A percentile compares a stretch with the other conserved stretches of the same genome.
Conservation (phyloP, 768 basidiomycete species). For the Boletus pseudo-olivaceus region DNA sequence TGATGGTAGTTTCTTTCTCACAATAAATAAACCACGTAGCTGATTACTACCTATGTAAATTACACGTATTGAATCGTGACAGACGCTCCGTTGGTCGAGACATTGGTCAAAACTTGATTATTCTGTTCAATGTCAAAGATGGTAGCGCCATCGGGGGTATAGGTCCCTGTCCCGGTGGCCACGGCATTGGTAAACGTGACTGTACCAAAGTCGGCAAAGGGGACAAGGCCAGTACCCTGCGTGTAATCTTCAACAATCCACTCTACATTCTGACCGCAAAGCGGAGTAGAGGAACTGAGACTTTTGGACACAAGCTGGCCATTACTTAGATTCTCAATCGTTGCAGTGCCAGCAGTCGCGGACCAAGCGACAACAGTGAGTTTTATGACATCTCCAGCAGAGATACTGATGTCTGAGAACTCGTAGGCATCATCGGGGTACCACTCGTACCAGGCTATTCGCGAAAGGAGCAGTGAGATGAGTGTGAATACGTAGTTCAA, state of each 20-base stretch:
- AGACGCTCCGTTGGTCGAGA: neutral
- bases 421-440: neutral
- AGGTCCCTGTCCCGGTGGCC: neutral
- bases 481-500: no score
- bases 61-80: conserved; percentile 1
- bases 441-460: conserved; percentile 14
- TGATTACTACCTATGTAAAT: neutral
- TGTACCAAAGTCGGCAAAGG: conserved; percentile 6
- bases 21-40: neutral
- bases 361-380: neutral
- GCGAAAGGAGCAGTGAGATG: neutral
- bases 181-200: neutral
- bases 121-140: conserved; percentile 1
- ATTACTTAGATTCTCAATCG: conserved; percentile 1
- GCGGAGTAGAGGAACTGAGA: neutral
- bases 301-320: neutral
- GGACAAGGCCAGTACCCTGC: accelerated
- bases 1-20: no score
- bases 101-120: conserved; percentile 1
- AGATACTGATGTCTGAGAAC: conserved; percentile 1
- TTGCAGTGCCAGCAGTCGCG: neutral
- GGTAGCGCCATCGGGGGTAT: neutral
- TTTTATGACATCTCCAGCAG: conserved; percentile 9
- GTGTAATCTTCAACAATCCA: conserved; percentile 10
- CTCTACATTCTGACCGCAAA: conserved; percentile 8